Evolutionary conservation across 1,284 basidiomycete species (phyloP).

Genomic region (Polyporus tsugae): DNA sequence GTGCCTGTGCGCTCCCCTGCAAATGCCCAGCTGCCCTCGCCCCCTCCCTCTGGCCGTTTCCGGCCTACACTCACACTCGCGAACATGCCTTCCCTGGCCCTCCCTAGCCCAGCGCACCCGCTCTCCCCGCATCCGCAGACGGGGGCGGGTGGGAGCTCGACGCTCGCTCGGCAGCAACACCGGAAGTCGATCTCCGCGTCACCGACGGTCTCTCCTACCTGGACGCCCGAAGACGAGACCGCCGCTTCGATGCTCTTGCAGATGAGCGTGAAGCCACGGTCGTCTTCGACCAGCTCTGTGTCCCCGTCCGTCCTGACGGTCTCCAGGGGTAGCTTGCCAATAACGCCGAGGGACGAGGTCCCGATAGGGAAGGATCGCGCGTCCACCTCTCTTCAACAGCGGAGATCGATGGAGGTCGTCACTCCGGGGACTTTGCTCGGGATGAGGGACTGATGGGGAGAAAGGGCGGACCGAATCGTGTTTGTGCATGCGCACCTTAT

Average conservation of each 20-base stretch:
- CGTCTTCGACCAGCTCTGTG: conserved; percentile 29
- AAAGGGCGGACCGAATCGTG: not conserved
- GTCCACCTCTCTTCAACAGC: not conserved
- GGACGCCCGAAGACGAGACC: conserved; percentile 73
- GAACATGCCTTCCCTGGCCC: conserved; percentile 46
- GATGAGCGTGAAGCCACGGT: conserved; percentile 55
- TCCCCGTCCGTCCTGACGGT: conserved; percentile 8
- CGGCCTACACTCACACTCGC: conserved; percentile 37
- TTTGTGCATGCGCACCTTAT: not conserved
- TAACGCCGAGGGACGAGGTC: conserved; percentile 21
- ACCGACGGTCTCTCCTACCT: conserved; percentile 45
- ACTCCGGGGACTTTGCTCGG: conserved; percentile 31
- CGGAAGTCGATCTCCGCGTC: conserved; percentile 28
- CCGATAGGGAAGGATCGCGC: conserved; percentile 13
- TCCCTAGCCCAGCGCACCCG: conserved; percentile 47
- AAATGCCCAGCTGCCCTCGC: conserved; percentile 53
- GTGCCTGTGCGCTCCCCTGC: conserved; percentile 28
- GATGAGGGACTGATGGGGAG: conserved; percentile 27
- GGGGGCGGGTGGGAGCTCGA: conserved; percentile 8
- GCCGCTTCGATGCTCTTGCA: conserved; percentile 73
- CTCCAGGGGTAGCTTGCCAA: conserved; percentile 11
- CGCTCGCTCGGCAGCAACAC: conserved; percentile 13
- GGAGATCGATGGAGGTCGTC: conserved; percentile 23
- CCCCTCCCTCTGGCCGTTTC: conserved; percentile 51
- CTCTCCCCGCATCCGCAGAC: conserved; percentile 12